Percentiles rank a stretch among this genome's conserved stretches.
Evolutionary conservation across 169 alveolate species (phyloP).

Genomic region (Plasmodium gonderi): DNA sequence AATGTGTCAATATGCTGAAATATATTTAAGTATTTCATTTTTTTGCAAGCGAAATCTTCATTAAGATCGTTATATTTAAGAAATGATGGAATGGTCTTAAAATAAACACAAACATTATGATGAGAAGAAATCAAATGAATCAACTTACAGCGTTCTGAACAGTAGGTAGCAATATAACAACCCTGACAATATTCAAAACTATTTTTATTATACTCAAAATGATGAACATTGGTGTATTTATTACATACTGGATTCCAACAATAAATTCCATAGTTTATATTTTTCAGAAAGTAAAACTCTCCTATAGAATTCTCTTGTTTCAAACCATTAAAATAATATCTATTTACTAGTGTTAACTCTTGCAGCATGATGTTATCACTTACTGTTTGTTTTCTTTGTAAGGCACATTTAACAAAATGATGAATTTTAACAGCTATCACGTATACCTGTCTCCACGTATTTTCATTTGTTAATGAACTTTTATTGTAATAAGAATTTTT

Average conservation of each 20-base stretch:
- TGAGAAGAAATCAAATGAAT: slow-evolving; percentile 54
- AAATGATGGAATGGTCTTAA: slow-evolving; percentile 53
- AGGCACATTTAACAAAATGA: slow-evolving; percentile 42
- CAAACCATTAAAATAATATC: slow-evolving; percentile 44
- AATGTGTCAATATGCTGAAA: slow-evolving; percentile 51
- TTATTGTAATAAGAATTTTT: slow-evolving; percentile 28
- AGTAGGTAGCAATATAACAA: slow-evolving; percentile 63
- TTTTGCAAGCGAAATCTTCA: neutral
- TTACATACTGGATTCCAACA: slow-evolving; percentile 72
- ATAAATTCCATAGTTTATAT: slow-evolving; percentile 69
- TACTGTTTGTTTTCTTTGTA: slow-evolving; percentile 50
- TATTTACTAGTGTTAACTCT: slow-evolving; percentile 55
- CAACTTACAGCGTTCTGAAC: slow-evolving; percentile 56
- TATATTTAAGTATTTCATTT: slow-evolving; percentile 36
- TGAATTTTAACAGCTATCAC: slow-evolving; percentile 61
- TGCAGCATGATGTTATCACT: slow-evolving; percentile 53
- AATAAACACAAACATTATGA: slow-evolving; percentile 61
- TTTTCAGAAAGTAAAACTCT: slow-evolving; percentile 53
- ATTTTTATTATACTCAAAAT: slow-evolving; percentile 55
- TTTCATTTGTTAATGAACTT: slow-evolving; percentile 21
- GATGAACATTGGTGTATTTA: slow-evolving; percentile 28
- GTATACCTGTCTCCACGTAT: slow-evolving; percentile 52
- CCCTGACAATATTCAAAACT: slow-evolving; percentile 55
- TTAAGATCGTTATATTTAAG: slow-evolving; percentile 18
- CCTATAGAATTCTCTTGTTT: slow-evolving; percentile 62